These are phyloP conservation scores for Lanmaoa rubissima DNA, from an alignment of 768 basidiomycete genomes.

Conservation along the genomic window DNA sequence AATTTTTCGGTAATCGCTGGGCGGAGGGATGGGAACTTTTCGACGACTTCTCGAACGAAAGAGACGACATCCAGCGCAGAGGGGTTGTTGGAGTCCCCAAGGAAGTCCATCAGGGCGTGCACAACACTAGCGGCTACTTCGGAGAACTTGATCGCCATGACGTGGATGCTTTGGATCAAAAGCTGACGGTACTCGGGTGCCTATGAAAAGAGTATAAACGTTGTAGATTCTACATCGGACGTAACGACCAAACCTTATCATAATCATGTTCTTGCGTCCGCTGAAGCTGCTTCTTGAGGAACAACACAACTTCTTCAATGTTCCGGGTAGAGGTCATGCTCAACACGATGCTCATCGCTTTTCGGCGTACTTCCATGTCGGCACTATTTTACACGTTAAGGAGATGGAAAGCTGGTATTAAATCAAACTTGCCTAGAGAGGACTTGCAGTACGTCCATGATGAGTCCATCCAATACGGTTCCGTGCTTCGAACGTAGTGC, in stretches of 20 bases:
- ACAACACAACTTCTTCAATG: slow-evolving; percentile 93
- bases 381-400: slow-evolving; percentile 46
- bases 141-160: slow-evolving; percentile 94
- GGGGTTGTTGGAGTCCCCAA: slow-evolving; percentile 92
- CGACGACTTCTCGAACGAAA: slow-evolving; percentile 88
- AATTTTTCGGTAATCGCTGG: slow-evolving; percentile 82
- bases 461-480: slow-evolving; percentile 82
- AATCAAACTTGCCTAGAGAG: slow-evolving; percentile 59
- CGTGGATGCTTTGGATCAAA: slow-evolving; percentile 95
- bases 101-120: slow-evolving; percentile 90
- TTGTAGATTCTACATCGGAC: background rate
- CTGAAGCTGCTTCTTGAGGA: slow-evolving; percentile 97
- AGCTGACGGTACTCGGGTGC: slow-evolving; percentile 94
- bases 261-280: slow-evolving; percentile 89
- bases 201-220: slow-evolving; percentile 36
- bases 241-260: slow-evolving; percentile 65
- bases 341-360: slow-evolving; percentile 85
- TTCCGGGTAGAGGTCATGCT: slow-evolving; percentile 93
- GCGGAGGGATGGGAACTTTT: slow-evolving; percentile 92
- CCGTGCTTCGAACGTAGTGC: slow-evolving; percentile 80
- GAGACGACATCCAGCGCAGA: slow-evolving; percentile 95
- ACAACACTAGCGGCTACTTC: slow-evolving; percentile 96
- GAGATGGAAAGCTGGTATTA: background rate
- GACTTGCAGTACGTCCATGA: slow-evolving; percentile 94
- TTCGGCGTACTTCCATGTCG: slow-evolving; percentile 95